Percentiles rank a stretch among this genome's conserved stretches.
phyloP scores from a whole-genome alignment of 169 alveolate genomes.

The Plasmodium inui region DNA sequence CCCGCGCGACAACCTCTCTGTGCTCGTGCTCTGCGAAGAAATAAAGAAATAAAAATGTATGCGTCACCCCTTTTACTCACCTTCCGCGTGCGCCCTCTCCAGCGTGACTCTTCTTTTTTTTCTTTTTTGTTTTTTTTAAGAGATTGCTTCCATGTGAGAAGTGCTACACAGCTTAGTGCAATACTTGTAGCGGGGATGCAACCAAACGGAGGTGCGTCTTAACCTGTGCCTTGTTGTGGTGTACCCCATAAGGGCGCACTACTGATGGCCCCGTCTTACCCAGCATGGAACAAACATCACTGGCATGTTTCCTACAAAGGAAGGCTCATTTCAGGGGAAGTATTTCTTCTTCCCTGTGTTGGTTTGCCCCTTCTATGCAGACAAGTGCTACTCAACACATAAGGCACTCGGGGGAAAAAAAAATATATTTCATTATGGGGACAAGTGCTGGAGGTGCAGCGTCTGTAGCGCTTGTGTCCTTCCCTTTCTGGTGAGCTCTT shows the following conservation, averaged over 20 bases:
- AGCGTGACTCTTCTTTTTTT: background rate
- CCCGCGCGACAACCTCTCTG: background rate
- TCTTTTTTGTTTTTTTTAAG: background rate
- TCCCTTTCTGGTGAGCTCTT: no score
- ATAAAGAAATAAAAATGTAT: background rate
- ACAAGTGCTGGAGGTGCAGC: background rate
- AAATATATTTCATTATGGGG: background rate
- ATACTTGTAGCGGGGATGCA: background rate
- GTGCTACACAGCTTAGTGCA: background rate
- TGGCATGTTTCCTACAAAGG: background rate
- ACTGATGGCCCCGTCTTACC: background rate
- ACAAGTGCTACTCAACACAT: background rate
- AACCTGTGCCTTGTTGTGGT: background rate
- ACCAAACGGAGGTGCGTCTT: background rate
- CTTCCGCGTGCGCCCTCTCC: background rate
- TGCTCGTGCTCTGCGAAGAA: background rate
- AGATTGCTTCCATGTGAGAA: background rate
- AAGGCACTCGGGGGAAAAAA: background rate
- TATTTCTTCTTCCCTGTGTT: background rate
- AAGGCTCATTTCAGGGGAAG: background rate
- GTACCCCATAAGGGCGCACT: background rate
- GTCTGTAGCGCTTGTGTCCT: background rate
- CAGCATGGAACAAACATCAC: background rate
- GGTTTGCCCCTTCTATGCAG: conserved; percentile 13
- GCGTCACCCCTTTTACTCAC: background rate